Conservation (phyloP, 2,329 filamentous ascomycete genomes). For the Basipetospora chlamydospora region DNA sequence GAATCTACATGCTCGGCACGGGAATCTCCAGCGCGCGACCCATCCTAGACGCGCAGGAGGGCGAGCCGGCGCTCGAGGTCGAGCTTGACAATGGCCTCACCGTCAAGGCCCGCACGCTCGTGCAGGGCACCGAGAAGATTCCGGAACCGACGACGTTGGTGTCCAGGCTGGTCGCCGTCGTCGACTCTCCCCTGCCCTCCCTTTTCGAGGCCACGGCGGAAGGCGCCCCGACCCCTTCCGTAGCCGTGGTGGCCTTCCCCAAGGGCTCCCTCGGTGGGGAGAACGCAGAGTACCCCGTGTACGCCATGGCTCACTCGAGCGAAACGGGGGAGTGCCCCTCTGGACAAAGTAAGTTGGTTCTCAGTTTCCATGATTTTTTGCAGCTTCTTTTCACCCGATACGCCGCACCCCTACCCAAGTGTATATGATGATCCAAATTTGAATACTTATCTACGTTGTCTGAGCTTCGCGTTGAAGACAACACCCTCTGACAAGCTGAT, state of each 20-base stretch:
- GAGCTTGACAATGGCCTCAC: constrained; percentile 41
- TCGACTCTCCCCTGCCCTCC: constrained; percentile 47
- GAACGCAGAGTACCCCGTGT: constrained; percentile 30
- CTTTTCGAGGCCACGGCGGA: constrained; percentile 62
- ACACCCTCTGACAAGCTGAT: constrained; percentile 83
- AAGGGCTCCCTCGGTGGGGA: constrained; percentile 26
- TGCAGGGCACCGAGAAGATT: constrained; percentile 26
- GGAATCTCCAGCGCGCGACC: constrained; percentile 33
- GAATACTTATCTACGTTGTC: constrained; percentile 99
- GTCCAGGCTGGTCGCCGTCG: constrained; percentile 51
- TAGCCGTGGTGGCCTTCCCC: constrained; percentile 55
- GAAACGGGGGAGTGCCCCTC: constrained; percentile 84
- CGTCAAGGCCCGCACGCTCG: constrained; percentile 39
- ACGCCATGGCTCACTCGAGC: constrained; percentile 62
- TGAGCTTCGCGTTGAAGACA: constrained; percentile 80
- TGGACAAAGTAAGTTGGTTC: constrained; percentile 91
- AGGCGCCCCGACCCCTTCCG: constrained; percentile 60
- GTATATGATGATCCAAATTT: constrained; percentile 69
- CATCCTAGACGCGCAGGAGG: constrained; percentile 9
- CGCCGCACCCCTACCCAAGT: constrained; percentile 19
- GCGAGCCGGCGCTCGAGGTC: constrained; percentile 22
- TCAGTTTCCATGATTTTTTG: too few species aligned
- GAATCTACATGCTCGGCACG: constrained; percentile 72
- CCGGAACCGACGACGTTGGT: constrained; percentile 15
- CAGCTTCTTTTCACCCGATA: constrained; percentile 7